Percentiles rank a stretch among this genome's conserved stretches.
phyloP scores from a whole-genome alignment of 345 rosid genomes.

The Arabis alpina region DNA sequence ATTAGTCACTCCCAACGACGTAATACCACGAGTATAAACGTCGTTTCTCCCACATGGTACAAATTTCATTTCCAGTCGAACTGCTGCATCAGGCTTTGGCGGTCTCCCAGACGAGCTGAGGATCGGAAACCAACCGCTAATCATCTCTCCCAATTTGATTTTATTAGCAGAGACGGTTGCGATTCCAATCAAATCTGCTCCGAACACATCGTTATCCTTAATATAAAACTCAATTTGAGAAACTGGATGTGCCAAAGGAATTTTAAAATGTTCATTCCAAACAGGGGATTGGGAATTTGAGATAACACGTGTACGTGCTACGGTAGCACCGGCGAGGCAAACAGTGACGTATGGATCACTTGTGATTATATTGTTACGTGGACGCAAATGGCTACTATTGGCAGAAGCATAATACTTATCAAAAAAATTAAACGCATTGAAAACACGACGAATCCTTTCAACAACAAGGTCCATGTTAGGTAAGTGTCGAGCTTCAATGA shows the following conservation, averaged over 20 bases:
- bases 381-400: constrained; percentile 30
- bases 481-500: constrained; percentile 71
- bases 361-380: constrained; percentile 56
- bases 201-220: constrained; percentile 81
- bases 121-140: constrained; percentile 78
- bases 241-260: constrained; percentile 80
- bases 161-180: constrained; percentile 50
- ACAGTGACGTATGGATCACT: constrained; percentile 91
- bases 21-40: constrained; percentile 53
- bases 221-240: constrained; percentile 63
- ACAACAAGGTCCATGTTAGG: constrained; percentile 84
- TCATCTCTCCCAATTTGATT: constrained; percentile 48
- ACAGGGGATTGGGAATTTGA: constrained; percentile 60
- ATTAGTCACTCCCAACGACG: constrained; percentile 47
- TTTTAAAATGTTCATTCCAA: constrained; percentile 74
- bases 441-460: constrained; percentile 61
- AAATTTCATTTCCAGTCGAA: constrained; percentile 64
- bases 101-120: constrained; percentile 40
- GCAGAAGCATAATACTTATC: constrained; percentile 39
- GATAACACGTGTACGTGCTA: constrained; percentile 88
- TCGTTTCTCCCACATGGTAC: constrained; percentile 51
- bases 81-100: constrained; percentile 70
- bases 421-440: constrained; percentile 49
- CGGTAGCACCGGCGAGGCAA: constrained; percentile 68
- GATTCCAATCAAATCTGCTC: constrained; percentile 75